phyloP scores from a whole-genome alignment of 1,284 basidiomycete genomes.

The Heterobasidion occidentale region DNA sequence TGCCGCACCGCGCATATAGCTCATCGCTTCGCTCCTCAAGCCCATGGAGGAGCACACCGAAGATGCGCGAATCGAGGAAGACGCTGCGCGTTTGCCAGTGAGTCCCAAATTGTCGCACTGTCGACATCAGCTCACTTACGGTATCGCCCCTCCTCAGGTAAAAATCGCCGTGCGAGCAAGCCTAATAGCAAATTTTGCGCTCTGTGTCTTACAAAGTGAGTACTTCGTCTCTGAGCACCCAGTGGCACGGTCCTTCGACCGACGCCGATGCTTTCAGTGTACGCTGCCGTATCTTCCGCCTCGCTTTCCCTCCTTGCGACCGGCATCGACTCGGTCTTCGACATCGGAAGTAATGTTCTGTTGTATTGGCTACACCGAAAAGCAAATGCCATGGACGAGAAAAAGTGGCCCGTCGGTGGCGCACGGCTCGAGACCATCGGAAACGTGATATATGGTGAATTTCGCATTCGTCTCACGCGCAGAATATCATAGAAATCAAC shows the following conservation, averaged over 20 bases:
- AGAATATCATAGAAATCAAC: slow-evolving; percentile 2
- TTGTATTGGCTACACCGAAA: slow-evolving; percentile 80
- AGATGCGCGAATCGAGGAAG: slow-evolving; percentile 61
- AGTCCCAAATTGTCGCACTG: slow-evolving; percentile 13
- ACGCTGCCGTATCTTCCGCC: slow-evolving; percentile 79
- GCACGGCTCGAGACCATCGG: slow-evolving; percentile 88
- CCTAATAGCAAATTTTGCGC: slow-evolving; percentile 65
- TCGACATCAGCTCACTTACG: neutral
- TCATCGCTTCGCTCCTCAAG: slow-evolving; percentile 81
- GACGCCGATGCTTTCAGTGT: slow-evolving; percentile 40
- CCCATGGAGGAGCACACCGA: slow-evolving; percentile 81
- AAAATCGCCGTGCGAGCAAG: slow-evolving; percentile 86
- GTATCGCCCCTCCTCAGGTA: slow-evolving; percentile 39
- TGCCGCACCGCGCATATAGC: slow-evolving; percentile 29
- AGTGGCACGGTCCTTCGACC: slow-evolving; percentile 1
- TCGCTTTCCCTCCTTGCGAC: slow-evolving; percentile 89
- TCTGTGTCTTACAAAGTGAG: slow-evolving; percentile 65
- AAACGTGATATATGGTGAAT: slow-evolving; percentile 77
- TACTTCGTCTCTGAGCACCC: neutral
- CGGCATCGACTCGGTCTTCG: slow-evolving; percentile 85
- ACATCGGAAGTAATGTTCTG: slow-evolving; percentile 85
- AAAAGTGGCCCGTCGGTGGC: slow-evolving; percentile 91
- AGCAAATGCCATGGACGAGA: slow-evolving; percentile 62
- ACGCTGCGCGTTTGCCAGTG: slow-evolving; percentile 58
- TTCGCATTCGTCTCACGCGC: neutral